These are phyloP conservation scores for Metschnikowia baotianmanensis DNA, from an alignment of 805 yeast species.

Conservation along the genomic window DNA sequence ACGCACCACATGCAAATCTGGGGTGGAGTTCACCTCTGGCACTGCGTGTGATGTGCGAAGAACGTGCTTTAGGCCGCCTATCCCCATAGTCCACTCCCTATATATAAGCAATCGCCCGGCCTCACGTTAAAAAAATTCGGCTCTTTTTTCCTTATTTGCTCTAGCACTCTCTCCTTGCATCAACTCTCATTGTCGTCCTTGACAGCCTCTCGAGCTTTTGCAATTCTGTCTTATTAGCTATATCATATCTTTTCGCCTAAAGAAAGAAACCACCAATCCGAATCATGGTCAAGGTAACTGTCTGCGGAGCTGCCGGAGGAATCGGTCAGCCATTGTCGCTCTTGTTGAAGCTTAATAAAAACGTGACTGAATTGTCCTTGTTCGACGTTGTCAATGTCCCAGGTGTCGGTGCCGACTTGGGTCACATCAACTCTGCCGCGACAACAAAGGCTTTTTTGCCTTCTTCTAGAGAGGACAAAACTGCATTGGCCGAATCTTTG, in stretches of 20 bases:
- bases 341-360: conserved; percentile 66
- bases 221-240: no score
- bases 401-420: conserved; percentile 86
- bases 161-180: not conserved
- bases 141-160: not conserved
- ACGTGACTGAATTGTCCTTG: conserved; percentile 63
- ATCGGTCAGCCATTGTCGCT: conserved; percentile 91
- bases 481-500: conserved; percentile 45
- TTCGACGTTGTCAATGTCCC: conserved; percentile 83
- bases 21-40: conserved; percentile 9
- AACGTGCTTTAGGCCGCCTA: not conserved
- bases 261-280: not conserved
- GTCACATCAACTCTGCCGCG: conserved; percentile 75
- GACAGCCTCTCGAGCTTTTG: no score
- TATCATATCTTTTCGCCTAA: not conserved
- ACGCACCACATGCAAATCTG: conserved; percentile 19
- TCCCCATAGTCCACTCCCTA: conserved; percentile 11
- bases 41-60: conserved; percentile 1
- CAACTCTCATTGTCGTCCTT: not conserved
- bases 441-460: conserved; percentile 61
- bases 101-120: conserved; percentile 10
- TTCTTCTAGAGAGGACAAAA: conserved; percentile 46
- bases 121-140: not conserved
- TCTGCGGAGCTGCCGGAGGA: conserved; percentile 92
- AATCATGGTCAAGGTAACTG: conserved; percentile 66